Evolutionary conservation across 345 rosid genomes (phyloP), one percentile per base, ranked within the genome.

Genomic region (Atalantia buxifolia): DNA sequence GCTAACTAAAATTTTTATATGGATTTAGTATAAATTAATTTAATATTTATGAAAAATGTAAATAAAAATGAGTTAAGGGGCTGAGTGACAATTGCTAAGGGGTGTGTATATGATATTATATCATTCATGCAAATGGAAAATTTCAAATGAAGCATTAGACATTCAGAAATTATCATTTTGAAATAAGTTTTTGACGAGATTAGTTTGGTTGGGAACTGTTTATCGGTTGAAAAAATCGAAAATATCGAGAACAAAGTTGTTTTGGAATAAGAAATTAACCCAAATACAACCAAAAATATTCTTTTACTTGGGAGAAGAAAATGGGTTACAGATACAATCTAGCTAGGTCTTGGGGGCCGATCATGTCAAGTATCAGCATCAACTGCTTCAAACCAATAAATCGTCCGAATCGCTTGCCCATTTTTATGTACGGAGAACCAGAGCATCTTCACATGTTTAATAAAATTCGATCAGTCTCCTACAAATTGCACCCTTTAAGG

Each of bases 331-430:
- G 70, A 35, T 66, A 36, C 25, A 66, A 35, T 66, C 36, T 42
- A 42, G 57, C 28, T 42, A 42, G 57, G 57, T 69, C 60, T 45
- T 68, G 50, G 31, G n/a, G 48, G 70, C 66, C 53, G 80, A 67
- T 67, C 85, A 82, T 78, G 63, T 67, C 85, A 82, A 74, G 86
- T 68, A 83, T 80, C 57, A 73, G 66, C 31, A 33, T n/a, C 79
- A 84, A 80, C 88, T 76, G 82, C 80, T 69, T 35, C 72, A 69
- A 28, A 77, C 89, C 89, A 74, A 85, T 71, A 76, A 56, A 76
- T 74, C 84, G 76, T 65, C 56, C 66, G 76, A 62, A 55, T 42
- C 50, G 27, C 70, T 6, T 6, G 3, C 16, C 25, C 9, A n/a
- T 25, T 53, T 19, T 21, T 16, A 63, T 31, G 66, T 77, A 28